Evolutionary conservation across 352 stramenopile species (phyloP).

Genomic region (Saprolegnia diclina): DNA sequence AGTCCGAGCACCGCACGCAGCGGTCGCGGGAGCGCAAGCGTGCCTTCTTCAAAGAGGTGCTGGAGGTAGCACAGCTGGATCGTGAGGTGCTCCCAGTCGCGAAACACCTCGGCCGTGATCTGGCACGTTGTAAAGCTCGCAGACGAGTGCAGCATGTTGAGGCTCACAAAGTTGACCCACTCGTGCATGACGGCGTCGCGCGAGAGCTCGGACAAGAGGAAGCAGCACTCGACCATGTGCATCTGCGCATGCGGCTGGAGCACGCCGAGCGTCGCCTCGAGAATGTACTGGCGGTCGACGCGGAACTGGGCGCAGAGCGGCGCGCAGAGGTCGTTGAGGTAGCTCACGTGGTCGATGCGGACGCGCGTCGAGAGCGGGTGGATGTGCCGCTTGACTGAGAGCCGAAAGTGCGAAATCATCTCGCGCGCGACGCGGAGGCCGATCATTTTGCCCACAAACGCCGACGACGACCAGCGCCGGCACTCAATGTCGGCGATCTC

Average conservation of each 20-base stretch:
- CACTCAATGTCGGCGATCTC: constrained; percentile 84
- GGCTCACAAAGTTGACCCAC: constrained; percentile 74
- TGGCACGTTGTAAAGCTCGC: constrained; percentile 68
- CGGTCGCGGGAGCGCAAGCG: constrained; percentile 46
- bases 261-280: constrained; percentile 67
- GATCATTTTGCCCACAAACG: constrained; percentile 85
- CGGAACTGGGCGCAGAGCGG: constrained; percentile 74
- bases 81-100: constrained; percentile 76
- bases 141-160: constrained; percentile 76
- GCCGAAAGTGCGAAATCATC: constrained; percentile 81
- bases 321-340: constrained; percentile 65
- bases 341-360: constrained; percentile 45
- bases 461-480: constrained; percentile 73
- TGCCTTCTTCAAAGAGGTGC: constrained; percentile 51
- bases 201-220: constrained; percentile 59
- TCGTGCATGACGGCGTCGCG: constrained; percentile 53
- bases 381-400: constrained; percentile 43
- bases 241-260: constrained; percentile 77
- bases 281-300: constrained; percentile 69
- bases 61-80: constrained; percentile 77
- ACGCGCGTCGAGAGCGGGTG: constrained; percentile 30
- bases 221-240: constrained; percentile 78
- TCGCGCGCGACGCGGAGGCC: constrained; percentile 73
- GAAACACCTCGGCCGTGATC: constrained; percentile 70
- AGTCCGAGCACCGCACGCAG: constrained; percentile 56